Percentiles rank a stretch among this genome's conserved stretches.
These are phyloP conservation scores for Mrakiaceae sp. DNA, from an alignment of 1,284 basidiomycete species.

Conservation along the genomic window DNA sequence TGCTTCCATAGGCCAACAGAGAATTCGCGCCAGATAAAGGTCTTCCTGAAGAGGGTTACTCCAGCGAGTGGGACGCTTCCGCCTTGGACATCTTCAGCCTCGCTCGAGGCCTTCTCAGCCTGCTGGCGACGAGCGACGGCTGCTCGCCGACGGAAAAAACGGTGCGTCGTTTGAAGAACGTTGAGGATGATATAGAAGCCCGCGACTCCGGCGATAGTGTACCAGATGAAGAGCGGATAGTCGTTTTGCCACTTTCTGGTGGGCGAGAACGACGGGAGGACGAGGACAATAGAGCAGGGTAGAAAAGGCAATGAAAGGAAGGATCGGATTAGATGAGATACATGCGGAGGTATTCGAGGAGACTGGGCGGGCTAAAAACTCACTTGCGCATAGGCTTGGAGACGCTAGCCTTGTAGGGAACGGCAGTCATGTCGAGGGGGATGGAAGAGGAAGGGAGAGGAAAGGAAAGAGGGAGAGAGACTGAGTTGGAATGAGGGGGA, in stretches of 20 bases:
- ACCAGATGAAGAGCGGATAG: constrained; percentile 5
- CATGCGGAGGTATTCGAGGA: too few relatives aligned
- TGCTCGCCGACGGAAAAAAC: background rate
- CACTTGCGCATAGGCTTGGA: too few relatives aligned
- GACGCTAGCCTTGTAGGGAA: too few relatives aligned
- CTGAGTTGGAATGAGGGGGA: too few relatives aligned
- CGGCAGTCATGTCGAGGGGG: too few relatives aligned
- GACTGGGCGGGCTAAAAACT: too few relatives aligned
- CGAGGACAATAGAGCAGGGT: background rate
- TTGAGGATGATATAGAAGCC: constrained; percentile 11
- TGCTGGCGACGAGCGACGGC: background rate
- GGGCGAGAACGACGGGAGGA: too few relatives aligned
- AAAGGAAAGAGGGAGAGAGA: too few relatives aligned
- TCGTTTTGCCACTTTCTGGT: constrained; percentile 3
- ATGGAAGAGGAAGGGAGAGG: too few relatives aligned
- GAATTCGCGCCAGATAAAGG: constrained; percentile 5
- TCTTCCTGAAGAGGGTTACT: background rate
- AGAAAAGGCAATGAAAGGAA: background rate
- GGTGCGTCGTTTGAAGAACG: background rate
- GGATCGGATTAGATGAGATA: too few relatives aligned
- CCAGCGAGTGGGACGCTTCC: background rate
- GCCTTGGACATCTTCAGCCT: background rate
- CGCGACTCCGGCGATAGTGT: background rate
- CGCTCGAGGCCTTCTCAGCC: background rate
- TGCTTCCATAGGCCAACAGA: constrained; percentile 1